Evolutionary conservation across 169 alveolate genomes (phyloP).

Genomic region (Plasmodium vivax): DNA sequence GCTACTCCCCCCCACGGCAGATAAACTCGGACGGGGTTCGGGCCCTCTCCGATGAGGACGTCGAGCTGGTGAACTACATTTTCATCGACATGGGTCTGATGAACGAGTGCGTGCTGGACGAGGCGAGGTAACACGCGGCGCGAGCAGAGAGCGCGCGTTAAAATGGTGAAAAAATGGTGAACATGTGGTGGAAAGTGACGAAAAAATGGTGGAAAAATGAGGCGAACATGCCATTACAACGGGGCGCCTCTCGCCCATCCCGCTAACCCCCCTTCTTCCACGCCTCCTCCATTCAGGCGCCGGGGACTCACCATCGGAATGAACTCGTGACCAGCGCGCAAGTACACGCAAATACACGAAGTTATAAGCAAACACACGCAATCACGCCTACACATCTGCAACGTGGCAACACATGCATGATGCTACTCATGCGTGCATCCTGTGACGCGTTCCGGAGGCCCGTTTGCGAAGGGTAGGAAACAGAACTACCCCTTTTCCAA

Average conservation of each 20-base stretch:
- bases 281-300: conserved; percentile 5
- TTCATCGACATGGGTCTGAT: conserved; percentile 72
- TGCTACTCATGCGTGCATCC: not conserved
- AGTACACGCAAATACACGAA: not conserved
- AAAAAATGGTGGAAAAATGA: not conserved
- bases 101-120: conserved; percentile 53
- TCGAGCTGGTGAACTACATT: conserved; percentile 64
- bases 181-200: not conserved
- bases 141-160: not conserved
- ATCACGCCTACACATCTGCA: not conserved
- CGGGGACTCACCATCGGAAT: conserved; percentile 47
- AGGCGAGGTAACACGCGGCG: conserved; percentile 44
- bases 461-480: not conserved
- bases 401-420: not conserved
- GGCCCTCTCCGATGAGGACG: conserved; percentile 60
- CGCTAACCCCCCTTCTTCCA: not conserved
- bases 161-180: not conserved
- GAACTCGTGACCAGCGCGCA: not conserved
- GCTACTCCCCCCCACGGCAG: not conserved
- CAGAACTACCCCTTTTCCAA: conserved; percentile 30
- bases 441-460: not conserved
- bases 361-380: not conserved
- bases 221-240: not conserved
- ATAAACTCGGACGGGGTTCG: conserved; percentile 28
- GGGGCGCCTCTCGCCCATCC: not conserved